Evolutionary conservation across 768 basidiomycete genomes (phyloP), one percentile per base, ranked within the genome.

Genomic region (Dioszegia aurantiaca): DNA sequence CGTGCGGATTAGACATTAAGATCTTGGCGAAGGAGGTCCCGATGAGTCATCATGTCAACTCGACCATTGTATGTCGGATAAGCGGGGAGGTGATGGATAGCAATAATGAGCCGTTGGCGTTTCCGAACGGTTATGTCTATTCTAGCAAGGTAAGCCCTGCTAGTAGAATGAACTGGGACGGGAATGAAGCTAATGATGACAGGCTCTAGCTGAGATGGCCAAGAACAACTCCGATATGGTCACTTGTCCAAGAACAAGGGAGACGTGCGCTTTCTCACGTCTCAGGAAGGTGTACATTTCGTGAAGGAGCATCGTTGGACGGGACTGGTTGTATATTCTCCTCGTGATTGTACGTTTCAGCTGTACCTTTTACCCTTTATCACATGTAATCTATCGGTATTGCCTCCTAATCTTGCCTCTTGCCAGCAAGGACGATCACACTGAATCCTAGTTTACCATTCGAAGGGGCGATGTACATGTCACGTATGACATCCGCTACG

Each of bases 61-160:
- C 91, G 21, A 94, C 90, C 0, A 89, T 99, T 55, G 93, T 98
- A 16, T 98, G 95, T 72, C 79, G 85, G 52, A 82, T 97, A 69
- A 90, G 84, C 62, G 92, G 94, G 24, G 86, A 86, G 74, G 92
- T 98, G 56, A 94, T 98, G 87, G 88, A 95, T 68, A 92, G 86
- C 63, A 86, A 91, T 72, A 93, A 93, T 67, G 86, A 87, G 81
- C 90, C 93, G 0, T 83, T 95, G 86, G 87, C 85, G 12, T 89
- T 95, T 65, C 88, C 91, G 2, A 85, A 89, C 62, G 93, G 94
- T 17, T 82, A 87, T 68, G 93, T 97, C 37, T 97, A 97, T 75
- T 93, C 90, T n/a, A 80, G 84, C 76, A 89, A 92, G 82, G 93
- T 89, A 67, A 58, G 85, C n/a, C n/a, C n/a, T n/a, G n/a, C n/a